Base-by-base conservation (phyloP, 306 rosid species). In the Cicer judaicum region DNA sequence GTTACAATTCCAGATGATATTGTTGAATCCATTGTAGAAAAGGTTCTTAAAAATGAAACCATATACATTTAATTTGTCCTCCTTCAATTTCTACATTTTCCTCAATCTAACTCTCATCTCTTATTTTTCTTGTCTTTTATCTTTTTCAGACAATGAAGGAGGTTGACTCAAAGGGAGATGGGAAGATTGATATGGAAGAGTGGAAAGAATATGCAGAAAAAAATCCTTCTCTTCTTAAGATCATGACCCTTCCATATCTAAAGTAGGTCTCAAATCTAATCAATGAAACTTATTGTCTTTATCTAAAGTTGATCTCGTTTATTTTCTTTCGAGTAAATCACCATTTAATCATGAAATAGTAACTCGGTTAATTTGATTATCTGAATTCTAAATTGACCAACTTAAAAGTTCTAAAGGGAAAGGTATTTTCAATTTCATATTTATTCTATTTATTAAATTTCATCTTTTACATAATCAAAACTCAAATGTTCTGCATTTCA, bases 221-320 rank as follows among this genome's bases (percentile, higher is more conserved):
- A 55, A 60, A 88, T 81, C 93, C 96, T 2, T 85, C 90, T 74
- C 78, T 89, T 15, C 73, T 90, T 1, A 93, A 85, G 83, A 91
- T 83, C 18, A 86, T 86, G 96, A 93, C 93, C 57, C 85, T 89
- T 70, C 90, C 89, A 73, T 83, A 81, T 81, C 83, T 91, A 54
- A 86, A 75, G 98, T 93, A 38, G n/a, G 96, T 75, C 12, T 44
- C 47, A 36, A 2, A 19, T 76, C 40, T 49, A 36, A n/a, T 53
- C 73, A 59, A 36, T 39, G 81, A 69, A 65, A 64, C 52, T 16
- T 40, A 12, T 13, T 10, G 29, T 24, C 29, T 24, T 24, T 24
- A 24, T 24, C 29, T 24, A 24, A 24, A 29, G 5, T 29, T 29
- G 34, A 29, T 29, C 40, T 56, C 9, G 2, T 16, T 21, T 21